These are phyloP conservation scores for Lanmaoa rubissima DNA, from an alignment of 768 basidiomycete species.

Conservation along the genomic window DNA sequence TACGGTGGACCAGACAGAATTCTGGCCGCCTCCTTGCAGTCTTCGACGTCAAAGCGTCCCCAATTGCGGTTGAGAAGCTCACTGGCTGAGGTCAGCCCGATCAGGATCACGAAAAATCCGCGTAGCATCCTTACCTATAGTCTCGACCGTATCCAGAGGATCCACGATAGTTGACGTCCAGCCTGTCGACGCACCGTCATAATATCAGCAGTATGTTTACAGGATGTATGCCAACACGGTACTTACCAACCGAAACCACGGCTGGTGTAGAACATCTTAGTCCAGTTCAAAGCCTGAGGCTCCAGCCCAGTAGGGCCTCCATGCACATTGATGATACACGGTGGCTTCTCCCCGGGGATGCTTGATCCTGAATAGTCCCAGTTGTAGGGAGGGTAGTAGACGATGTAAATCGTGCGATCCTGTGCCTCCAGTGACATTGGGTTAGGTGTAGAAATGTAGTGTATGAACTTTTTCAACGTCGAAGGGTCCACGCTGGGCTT, in stretches of 20 bases:
- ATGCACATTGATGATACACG: slow-evolving; percentile 55
- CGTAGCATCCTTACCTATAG: slow-evolving; percentile 45
- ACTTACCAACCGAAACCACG: slow-evolving; percentile 67
- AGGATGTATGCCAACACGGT: background rate
- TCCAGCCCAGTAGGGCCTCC: slow-evolving; percentile 64
- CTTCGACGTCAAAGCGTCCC: slow-evolving; percentile 69
- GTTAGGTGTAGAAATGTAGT: slow-evolving; percentile 14
- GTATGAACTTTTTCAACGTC: background rate
- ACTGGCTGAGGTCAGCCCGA: slow-evolving; percentile 17
- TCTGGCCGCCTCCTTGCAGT: slow-evolving; percentile 44
- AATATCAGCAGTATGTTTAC: background rate
- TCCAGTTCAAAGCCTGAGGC: slow-evolving; percentile 49
- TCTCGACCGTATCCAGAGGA: slow-evolving; percentile 68
- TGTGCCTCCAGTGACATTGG: background rate
- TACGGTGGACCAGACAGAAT: slow-evolving; percentile 27
- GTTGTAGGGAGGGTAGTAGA: slow-evolving; percentile 63
- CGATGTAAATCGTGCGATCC: slow-evolving; percentile 41
- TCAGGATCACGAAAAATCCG: too few relatives aligned
- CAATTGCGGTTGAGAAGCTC: slow-evolving; percentile 60
- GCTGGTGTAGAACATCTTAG: slow-evolving; percentile 61
- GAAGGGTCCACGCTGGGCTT: slow-evolving; percentile 15
- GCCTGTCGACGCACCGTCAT: slow-evolving; percentile 35
- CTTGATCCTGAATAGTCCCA: slow-evolving; percentile 47
- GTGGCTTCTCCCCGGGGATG: slow-evolving; percentile 52
- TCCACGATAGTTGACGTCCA: slow-evolving; percentile 76